These are phyloP conservation scores for Discostella stelligera DNA, from an alignment of 352 stramenopile species.

Conservation along the genomic window DNA sequence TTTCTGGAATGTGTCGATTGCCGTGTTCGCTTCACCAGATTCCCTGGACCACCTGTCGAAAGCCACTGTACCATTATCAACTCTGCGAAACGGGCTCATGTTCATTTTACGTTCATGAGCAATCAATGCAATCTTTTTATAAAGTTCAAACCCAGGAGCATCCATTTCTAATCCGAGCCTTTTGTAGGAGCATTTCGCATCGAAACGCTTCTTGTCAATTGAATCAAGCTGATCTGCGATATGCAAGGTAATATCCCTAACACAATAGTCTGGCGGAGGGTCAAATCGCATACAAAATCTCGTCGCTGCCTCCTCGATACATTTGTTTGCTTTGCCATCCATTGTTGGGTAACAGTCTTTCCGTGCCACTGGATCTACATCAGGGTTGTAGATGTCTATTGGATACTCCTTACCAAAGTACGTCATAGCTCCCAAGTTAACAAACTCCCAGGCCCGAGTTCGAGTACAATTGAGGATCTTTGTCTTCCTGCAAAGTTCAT, in stretches of 20 bases:
- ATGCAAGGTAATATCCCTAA: slow-evolving; percentile 42
- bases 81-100: slow-evolving; percentile 49
- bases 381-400: slow-evolving; percentile 57
- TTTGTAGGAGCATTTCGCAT: slow-evolving; percentile 57
- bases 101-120: slow-evolving; percentile 41
- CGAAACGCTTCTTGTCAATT: slow-evolving; percentile 42
- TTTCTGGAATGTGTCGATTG: slow-evolving; percentile 53
- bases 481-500: slow-evolving; percentile 51
- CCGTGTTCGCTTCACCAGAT: slow-evolving; percentile 33
- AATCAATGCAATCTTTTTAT: slow-evolving; percentile 38
- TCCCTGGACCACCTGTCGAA: slow-evolving; percentile 50
- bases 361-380: slow-evolving; percentile 37
- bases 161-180: slow-evolving; percentile 57
- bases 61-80: slow-evolving; percentile 51
- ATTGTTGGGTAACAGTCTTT: slow-evolving; percentile 27
- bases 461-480: slow-evolving; percentile 40
- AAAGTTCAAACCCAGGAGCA: slow-evolving; percentile 43
- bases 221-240: slow-evolving; percentile 45
- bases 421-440: slow-evolving; percentile 56
- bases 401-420: slow-evolving; percentile 44
- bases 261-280: slow-evolving; percentile 38
- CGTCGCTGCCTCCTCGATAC: slow-evolving; percentile 34
- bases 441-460: slow-evolving; percentile 47
- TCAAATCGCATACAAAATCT: slow-evolving; percentile 42
- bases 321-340: slow-evolving; percentile 28